A percentile compares a stretch with the other conserved stretches of the same genome.
Conservation (phyloP, 129 eudicot species). For the Oenanthe sinensis region DNA sequence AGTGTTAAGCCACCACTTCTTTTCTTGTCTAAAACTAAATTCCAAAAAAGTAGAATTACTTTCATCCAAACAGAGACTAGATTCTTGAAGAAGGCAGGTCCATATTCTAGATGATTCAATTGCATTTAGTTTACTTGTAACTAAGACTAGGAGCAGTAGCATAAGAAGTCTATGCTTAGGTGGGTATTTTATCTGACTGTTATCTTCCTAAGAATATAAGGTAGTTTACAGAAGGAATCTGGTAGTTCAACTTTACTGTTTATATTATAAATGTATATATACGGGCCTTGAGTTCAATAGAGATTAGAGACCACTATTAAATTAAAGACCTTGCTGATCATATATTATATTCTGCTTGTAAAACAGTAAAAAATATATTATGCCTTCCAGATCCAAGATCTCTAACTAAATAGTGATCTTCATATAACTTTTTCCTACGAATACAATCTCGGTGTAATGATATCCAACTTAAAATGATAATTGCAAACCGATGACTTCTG, state of each 20-base stretch:
- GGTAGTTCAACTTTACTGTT: slow-evolving; percentile 1
- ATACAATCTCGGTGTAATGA: no score
- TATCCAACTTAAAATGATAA: no score
- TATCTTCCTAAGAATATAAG: not conserved
- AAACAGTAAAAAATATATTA: no score
- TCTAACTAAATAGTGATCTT: no score
- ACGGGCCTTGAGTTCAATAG: no score
- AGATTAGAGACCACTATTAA: no score
- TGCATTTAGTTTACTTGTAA: slow-evolving; percentile 1
- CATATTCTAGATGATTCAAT: not conserved
- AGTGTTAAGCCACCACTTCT: not conserved
- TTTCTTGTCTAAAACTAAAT: not conserved
- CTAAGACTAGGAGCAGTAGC: not conserved
- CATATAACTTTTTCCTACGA: no score
- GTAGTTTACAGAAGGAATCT: slow-evolving; percentile 3
- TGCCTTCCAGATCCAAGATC: no score
- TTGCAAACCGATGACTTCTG: no score
- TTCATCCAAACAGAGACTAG: slow-evolving; percentile 1
- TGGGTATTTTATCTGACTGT: not conserved
- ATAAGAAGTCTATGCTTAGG: slow-evolving; percentile 2
- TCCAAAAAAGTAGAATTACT: not conserved
- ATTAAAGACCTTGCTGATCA: no score
- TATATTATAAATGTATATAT: not conserved
- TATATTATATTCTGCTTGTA: no score
- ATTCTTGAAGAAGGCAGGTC: not conserved